phyloP scores from a whole-genome alignment of 2,329 filamentous ascomycete genomes.

The Venturia effusa region DNA sequence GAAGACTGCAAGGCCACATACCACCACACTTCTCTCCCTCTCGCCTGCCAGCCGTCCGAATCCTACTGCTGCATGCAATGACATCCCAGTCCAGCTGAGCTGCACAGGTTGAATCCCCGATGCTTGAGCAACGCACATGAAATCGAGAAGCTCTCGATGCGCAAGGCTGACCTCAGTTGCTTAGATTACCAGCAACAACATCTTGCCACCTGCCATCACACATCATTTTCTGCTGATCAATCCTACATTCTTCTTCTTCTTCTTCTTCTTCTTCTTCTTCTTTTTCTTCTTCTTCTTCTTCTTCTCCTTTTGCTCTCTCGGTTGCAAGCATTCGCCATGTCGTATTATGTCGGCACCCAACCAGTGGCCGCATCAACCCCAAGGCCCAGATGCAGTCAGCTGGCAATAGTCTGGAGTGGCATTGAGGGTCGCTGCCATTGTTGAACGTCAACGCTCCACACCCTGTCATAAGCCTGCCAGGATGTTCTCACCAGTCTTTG shows the following conservation, averaged over 20 bases:
- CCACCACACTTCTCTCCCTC: neutral
- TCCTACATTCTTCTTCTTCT: too few relatives aligned
- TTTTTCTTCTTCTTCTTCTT: too few relatives aligned
- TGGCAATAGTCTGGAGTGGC: neutral
- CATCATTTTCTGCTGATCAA: too few relatives aligned
- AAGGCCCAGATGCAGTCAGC: neutral
- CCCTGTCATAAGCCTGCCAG: neutral
- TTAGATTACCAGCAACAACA: neutral
- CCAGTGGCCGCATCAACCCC: neutral
- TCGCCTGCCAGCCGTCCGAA: neutral
- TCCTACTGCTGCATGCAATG: neutral
- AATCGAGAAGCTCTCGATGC: neutral
- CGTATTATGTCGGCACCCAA: neutral
- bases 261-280: too few relatives aligned
- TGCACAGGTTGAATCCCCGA: neutral
- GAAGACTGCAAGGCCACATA: neutral
- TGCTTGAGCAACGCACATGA: neutral
- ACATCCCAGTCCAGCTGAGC: neutral
- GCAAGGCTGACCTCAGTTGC: neutral
- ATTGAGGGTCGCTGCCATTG: neutral
- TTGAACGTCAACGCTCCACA: neutral
- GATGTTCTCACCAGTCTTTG: too few relatives aligned
- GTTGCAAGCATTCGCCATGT: neutral
- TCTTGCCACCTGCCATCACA: neutral
- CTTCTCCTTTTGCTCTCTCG: neutral